Evolutionary conservation across 2,329 filamentous ascomycete species (phyloP), one percentile per base, ranked within the genome.

Genomic region (Sporothrix luriei): DNA sequence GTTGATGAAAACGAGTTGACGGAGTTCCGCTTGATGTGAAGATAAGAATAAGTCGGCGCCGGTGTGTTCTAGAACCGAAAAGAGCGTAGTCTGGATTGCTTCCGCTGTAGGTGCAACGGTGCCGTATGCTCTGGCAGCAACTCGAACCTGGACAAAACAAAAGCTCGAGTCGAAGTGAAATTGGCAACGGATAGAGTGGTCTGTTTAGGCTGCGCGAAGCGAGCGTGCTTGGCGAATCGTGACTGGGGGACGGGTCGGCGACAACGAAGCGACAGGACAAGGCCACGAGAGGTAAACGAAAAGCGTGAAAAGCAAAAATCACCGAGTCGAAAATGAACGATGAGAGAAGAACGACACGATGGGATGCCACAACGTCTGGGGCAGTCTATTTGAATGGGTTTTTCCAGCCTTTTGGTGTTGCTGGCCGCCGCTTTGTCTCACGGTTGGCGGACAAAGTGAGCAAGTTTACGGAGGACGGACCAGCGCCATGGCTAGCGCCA

Each of bases 401-500:
- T 9, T 14, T 49, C 6, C 24, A 49, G 40, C 43, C 40, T 29
- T 48, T 26, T 29, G 24, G 43, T n/a, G 24, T 55, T 33, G 13
- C 2, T 21, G 7, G 48, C 48, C 48, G 48, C 48, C 48, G 48
- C 48, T 49, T 21, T 49, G 48, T 66, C 26, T 38, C 62, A 49
- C 64, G 13, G 14, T 40, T n/a, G n/a, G 4, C 10, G 19, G 40
- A 43, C 21, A 38, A 49, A 51, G 62, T 65, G 62, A 65, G 62
- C 62, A 65, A 65, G 62, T 65, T 65, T 65, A 65, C 46, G 62
- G 62, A 51, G 61, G 46, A n/a, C 59, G 40, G 52, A 51, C 16
- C 26, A 46, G 43, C 49, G 16, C 55, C 55, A n/a, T n/a, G n/a
- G n/a, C n/a, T n/a, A 33, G 33, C 33, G 33, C 33, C 33, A 33